Percentiles rank a stretch among this genome's conserved stretches.
These are phyloP conservation scores for Amanita pallidorosea DNA, from an alignment of 768 basidiomycete species.

Conservation along the genomic window DNA sequence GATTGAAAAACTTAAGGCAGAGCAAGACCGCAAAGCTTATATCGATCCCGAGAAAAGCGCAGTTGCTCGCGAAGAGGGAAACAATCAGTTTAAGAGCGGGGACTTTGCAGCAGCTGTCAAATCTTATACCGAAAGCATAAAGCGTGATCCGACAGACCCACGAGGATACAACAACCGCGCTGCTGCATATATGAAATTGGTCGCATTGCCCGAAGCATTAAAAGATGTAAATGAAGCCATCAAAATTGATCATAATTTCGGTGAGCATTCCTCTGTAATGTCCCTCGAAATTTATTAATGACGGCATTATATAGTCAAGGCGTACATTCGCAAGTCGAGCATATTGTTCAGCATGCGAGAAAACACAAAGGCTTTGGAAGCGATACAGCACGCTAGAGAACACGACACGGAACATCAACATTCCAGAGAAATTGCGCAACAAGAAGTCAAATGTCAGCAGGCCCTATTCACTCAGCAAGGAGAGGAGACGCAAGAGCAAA, in stretches of 20 bases:
- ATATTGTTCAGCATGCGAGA: constrained; percentile 89
- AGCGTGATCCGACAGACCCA: constrained; percentile 84
- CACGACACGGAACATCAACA: constrained; percentile 79
- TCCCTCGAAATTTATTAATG: neutral
- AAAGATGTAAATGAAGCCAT: constrained; percentile 95
- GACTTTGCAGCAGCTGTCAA: constrained; percentile 90
- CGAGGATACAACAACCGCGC: constrained; percentile 97
- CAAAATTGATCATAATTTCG: constrained; percentile 78
- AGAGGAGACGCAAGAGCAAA: constrained; percentile 86
- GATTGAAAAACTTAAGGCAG: constrained; percentile 66
- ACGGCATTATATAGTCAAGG: constrained; percentile 54
- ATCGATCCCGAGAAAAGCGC: constrained; percentile 80
- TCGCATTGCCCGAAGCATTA: constrained; percentile 87
- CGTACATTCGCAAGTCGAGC: constrained; percentile 86
- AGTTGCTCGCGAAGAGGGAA: constrained; percentile 84
- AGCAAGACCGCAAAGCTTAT: constrained; percentile 74
- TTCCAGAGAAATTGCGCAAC: constrained; percentile 69
- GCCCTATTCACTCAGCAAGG: constrained; percentile 72
- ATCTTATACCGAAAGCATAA: constrained; percentile 91
- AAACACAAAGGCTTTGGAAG: constrained; percentile 77
- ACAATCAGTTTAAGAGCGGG: constrained; percentile 81
- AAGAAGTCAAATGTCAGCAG: constrained; percentile 71
- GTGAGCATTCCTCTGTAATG: constrained; percentile 25
- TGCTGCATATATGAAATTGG: constrained; percentile 93
- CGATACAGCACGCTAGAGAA: constrained; percentile 64